Conservation (phyloP, 2,329 filamentous ascomycete species). For the Fusarium sp. region DNA sequence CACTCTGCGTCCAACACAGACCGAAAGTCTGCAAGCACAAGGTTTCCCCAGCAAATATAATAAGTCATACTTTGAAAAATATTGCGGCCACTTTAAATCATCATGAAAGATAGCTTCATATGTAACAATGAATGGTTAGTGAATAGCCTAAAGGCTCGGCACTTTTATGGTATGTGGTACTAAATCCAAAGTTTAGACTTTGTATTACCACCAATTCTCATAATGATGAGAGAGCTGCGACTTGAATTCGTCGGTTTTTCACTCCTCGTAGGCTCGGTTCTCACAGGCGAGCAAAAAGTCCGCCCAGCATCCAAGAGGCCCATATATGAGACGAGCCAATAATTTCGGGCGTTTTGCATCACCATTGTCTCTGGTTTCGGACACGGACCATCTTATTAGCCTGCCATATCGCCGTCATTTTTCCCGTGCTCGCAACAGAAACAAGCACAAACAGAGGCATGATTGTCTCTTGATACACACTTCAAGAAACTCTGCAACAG, state of each 20-base stretch:
- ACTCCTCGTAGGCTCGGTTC: conserved; percentile 15
- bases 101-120: not conserved
- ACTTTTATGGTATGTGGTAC: not conserved
- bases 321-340: conserved; percentile 38
- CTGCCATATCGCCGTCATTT: conserved; percentile 30
- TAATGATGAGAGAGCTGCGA: not conserved
- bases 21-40: conserved; percentile 16
- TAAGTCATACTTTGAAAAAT: not conserved
- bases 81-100: not conserved
- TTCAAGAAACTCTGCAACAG: not conserved
- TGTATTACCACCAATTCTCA: not conserved
- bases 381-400: conserved; percentile 36
- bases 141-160: not conserved
- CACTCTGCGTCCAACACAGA: conserved; percentile 13
- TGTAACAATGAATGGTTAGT: not conserved
- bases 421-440: conserved; percentile 14
- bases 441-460: not conserved
- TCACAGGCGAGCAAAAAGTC: conserved; percentile 27
- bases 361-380: conserved; percentile 38
- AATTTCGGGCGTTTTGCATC: conserved; percentile 27
- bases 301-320: conserved; percentile 21
- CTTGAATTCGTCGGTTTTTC: not conserved
- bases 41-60: conserved; percentile 9
- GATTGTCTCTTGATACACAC: not conserved
- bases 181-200: not conserved